Evolutionary conservation across 208 protist species (phyloP).

Genomic region (Trichomonas gallinae): DNA sequence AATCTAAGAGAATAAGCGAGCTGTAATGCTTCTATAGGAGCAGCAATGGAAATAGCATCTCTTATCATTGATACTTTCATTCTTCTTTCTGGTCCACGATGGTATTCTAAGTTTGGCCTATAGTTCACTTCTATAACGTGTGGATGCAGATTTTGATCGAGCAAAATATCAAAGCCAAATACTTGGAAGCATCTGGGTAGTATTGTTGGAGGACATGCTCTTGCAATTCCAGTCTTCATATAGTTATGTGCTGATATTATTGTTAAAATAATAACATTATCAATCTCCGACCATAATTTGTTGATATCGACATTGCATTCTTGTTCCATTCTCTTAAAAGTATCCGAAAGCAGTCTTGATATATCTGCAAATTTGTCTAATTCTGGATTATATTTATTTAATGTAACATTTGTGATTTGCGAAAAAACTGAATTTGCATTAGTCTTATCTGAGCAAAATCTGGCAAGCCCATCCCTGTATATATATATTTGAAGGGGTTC

Average conservation of each 20-base stretch:
- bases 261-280: background rate
- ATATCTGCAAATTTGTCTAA: background rate
- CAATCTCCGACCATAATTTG: background rate
- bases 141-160: background rate
- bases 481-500: background rate
- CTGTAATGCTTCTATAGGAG: background rate
- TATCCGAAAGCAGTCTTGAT: background rate
- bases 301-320: background rate
- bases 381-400: background rate
- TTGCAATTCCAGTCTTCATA: background rate
- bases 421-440: background rate
- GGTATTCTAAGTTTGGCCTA: background rate
- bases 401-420: background rate
- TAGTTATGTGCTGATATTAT: background rate
- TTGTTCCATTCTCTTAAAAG: background rate
- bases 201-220: background rate
- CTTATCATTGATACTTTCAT: background rate
- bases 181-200: background rate
- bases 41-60: background rate
- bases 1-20: background rate
- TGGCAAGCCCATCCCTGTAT: background rate
- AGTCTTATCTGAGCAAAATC: background rate
- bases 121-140: slow-evolving; percentile 13
- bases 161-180: background rate
- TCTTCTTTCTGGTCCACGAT: background rate